Base-by-base conservation (phyloP, 2,329 filamentous ascomycete genomes). In the Pseudocercospora crystallina region DNA sequence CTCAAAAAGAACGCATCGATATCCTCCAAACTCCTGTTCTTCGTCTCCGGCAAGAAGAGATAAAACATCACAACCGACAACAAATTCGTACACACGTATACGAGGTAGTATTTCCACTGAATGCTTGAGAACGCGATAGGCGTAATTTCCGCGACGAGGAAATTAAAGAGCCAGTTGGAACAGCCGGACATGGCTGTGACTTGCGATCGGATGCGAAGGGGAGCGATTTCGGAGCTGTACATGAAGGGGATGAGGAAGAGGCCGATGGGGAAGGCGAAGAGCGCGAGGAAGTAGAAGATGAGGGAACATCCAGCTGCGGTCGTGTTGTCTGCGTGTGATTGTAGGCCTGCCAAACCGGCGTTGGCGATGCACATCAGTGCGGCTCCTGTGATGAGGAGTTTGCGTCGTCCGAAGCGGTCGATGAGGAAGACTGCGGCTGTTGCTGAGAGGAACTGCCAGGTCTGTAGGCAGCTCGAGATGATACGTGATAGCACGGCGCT, bases 51-150 rank as follows among this genome's bases (percentile, higher is more conserved):
- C 8, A 54, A 14, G 32, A 64, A 62, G n/a, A 67, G 53, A 42
- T 65, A 67, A 29, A 65, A 58, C 3, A 56, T 51, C 0, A 78
- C 77, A 0, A 82, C 73, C 60, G 82, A 81, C 49, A 78, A 68
- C 54, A 77, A 74, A 64, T 85, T 85, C 65, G 85, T 83, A 38
- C 61, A 62, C 1, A 83, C 82, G 60, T 85, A 87, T 54, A 86
- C 60, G 13, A 62, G 13, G 26, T 63, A 62, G 45, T 63, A 63
- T 47, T 54, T 61, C 56, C 58, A 63, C 1, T 33, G 34, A 32
- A 85, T 85, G 49, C 70, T 79, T 49, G 76, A 69, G 56, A 84
- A 81, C 1, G 80, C 74, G 1, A 82, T 71, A 0, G 82, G 82
- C 0, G 81, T 83, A 48, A 68, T 53, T 41, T 64, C 58, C 1